These are phyloP conservation scores for Lablab purpureus DNA, from an alignment of 306 rosid genomes.

Conservation along the genomic window DNA sequence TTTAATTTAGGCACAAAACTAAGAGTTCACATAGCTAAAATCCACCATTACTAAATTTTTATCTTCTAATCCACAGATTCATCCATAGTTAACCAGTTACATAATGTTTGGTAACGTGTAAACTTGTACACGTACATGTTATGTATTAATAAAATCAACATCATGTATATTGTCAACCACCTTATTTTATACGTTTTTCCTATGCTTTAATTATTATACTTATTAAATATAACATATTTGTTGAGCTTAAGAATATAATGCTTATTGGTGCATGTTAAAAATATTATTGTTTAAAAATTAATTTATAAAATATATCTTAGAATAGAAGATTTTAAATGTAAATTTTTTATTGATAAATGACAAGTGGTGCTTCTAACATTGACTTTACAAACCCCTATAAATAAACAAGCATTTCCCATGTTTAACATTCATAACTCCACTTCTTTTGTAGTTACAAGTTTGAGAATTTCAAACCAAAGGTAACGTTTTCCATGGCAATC, in stretches of 20 bases:
- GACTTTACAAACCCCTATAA: constrained; percentile 19
- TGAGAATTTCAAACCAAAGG: constrained; percentile 1
- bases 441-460: background rate
- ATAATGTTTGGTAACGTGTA: background rate
- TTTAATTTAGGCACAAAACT: background rate
- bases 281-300: no score
- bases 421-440: background rate
- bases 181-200: background rate
- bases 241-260: no score
- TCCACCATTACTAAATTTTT: background rate
- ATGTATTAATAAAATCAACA: background rate
- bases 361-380: background rate
- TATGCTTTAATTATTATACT: background rate
- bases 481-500: constrained; percentile 13
- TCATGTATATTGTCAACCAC: background rate
- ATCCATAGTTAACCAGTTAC: background rate
- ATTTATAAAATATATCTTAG: no score
- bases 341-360: background rate
- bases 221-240: no score
- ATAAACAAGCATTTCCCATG: background rate
- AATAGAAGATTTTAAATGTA: no score
- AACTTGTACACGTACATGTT: background rate
- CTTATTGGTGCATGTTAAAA: no score
- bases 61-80: constrained; percentile 22
- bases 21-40: background rate